Evolutionary conservation across 148 eudicot species (phyloP).

Genomic region (Vaccinium vitisidaea): DNA sequence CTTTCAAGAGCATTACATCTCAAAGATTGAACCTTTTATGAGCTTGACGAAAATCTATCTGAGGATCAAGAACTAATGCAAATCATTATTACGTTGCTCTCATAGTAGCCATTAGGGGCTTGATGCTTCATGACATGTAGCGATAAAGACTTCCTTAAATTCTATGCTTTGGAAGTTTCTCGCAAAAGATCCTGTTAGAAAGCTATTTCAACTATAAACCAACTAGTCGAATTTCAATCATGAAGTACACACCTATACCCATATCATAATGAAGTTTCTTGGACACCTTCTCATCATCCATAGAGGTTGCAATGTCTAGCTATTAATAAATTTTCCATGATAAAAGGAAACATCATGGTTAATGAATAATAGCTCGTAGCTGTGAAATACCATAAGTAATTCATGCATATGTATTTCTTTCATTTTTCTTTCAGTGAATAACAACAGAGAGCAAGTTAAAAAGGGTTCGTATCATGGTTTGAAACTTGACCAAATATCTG

Average conservation of each 20-base stretch:
- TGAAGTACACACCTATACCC: background rate
- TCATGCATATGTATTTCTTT: background rate
- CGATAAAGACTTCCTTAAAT: background rate
- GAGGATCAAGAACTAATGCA: background rate
- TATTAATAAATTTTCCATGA: background rate
- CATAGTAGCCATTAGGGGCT: background rate
- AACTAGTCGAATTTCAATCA: background rate
- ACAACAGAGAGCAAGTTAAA: background rate
- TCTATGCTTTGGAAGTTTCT: background rate
- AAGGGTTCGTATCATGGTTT: background rate
- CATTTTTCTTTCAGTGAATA: background rate
- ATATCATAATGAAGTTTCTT: background rate
- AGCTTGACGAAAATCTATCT: no score
- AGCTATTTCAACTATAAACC: background rate
- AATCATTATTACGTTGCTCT: background rate
- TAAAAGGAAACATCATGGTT: background rate
- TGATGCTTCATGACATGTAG: background rate
- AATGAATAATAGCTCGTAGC: background rate
- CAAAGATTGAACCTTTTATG: background rate
- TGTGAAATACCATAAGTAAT: constrained; percentile 6
- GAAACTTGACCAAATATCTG: no score
- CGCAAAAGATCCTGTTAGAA: background rate
- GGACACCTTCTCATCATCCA: background rate
- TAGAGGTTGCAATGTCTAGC: background rate
- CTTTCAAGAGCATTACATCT: background rate